Percentiles rank a stretch among this genome's conserved stretches.
Evolutionary conservation across 805 yeast genomes (phyloP).

Genomic region (Ascoidea tarda): DNA sequence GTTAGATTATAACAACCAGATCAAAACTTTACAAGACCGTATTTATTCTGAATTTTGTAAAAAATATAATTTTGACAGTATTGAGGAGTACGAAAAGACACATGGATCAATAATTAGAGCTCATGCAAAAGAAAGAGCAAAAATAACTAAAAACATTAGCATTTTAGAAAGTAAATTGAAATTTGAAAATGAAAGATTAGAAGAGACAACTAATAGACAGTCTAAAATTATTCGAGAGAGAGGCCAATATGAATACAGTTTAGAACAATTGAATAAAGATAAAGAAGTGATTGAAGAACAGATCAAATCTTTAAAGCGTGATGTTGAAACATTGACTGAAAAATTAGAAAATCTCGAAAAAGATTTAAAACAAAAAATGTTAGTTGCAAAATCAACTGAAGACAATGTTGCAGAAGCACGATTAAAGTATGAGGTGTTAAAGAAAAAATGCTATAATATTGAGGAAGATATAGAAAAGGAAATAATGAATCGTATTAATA

Average conservation of each 20-base stretch:
- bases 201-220: slow-evolving; percentile 34
- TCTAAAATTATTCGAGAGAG: slow-evolving; percentile 26
- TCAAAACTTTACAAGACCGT: slow-evolving; percentile 14
- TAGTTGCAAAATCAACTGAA: slow-evolving; percentile 27
- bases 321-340: slow-evolving; percentile 22
- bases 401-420: slow-evolving; percentile 29
- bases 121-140: slow-evolving; percentile 46
- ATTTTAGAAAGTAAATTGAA: slow-evolving; percentile 43
- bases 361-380: slow-evolving; percentile 17
- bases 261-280: slow-evolving; percentile 19
- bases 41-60: slow-evolving; percentile 39
- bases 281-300: slow-evolving; percentile 19
- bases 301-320: slow-evolving; percentile 25
- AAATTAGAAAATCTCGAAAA: slow-evolving; percentile 22
- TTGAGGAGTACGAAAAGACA: slow-evolving; percentile 56
- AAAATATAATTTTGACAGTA: slow-evolving; percentile 34
- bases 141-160: slow-evolving; percentile 45
- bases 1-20: slow-evolving; percentile 7
- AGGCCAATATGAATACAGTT: slow-evolving; percentile 20
- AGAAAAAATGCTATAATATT: slow-evolving; percentile 22
- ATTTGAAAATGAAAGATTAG: slow-evolving; percentile 49
- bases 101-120: slow-evolving; percentile 46
- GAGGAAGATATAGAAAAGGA: slow-evolving; percentile 42
- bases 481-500: slow-evolving; percentile 40
- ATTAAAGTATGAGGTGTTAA: slow-evolving; percentile 14